Evolutionary conservation across 2,329 filamentous ascomycete species (phyloP), one percentile per base, ranked within the genome.

Genomic region (Colletotrichum sp.): DNA sequence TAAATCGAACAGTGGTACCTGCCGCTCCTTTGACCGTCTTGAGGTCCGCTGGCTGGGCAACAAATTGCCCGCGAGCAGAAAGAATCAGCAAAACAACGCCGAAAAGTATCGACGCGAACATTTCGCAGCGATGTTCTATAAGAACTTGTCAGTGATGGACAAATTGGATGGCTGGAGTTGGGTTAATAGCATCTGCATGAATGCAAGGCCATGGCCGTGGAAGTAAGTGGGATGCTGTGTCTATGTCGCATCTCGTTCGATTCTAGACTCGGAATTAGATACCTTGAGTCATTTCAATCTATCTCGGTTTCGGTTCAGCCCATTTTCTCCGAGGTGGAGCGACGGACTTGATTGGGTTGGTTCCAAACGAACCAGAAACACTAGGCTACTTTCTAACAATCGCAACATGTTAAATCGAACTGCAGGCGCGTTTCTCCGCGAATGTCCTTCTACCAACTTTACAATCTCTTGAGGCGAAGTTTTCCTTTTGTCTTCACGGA

Each of bases 1-100:
- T 75, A 8, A 72, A 75, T n/a, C 68, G 43, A 13, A 75, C 61
- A 6, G 34, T 67, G n/a, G 59, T 52, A 21, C 68, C 72, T 13
- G 43, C 72, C 1, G 68, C 60, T 5, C 68, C 72, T 6, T 67
- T 21, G 16, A 75, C 68, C 1, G 48, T 55, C 9, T 43, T 71
- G 4, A 75, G 68, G 8, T 75, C 72, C 2, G n/a, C 28, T 48
- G 72, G 72, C 32, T 60, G 59, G 26, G 72, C 34, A 1, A 72
- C 68, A 14, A 75, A 72, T 32, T 75, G 68, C 1, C 16, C 60
- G n/a, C 4, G 43, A 52, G 43, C 43, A 7, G n/a, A 21, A 21
- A 52, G 6, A 21, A 13, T 24, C 0, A 52, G 43, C 10, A 52
- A 13, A 12, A 13, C 3, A 7, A 52, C 1, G n/a, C n/a, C 10